A percentile compares a stretch with the other conserved stretches of the same genome.
Conservation (phyloP, 1,284 basidiomycete species). For the Cryptococcus jaspeensis region DNA sequence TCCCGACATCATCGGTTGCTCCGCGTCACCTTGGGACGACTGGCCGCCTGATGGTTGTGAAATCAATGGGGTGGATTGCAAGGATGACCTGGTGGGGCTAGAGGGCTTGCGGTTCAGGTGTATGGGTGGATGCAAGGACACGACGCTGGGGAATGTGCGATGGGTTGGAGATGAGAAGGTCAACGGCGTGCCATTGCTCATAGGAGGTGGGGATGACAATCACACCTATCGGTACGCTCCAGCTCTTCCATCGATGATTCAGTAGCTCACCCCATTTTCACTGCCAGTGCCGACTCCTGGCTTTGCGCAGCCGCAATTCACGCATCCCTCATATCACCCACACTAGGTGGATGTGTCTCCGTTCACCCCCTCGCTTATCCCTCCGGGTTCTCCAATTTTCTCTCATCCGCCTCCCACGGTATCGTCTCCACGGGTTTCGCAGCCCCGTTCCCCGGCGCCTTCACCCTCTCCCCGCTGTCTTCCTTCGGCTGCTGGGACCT, state of each 20-base stretch:
- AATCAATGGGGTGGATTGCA: conserved; percentile 31
- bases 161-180: conserved; percentile 37
- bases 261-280: neutral
- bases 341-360: conserved; percentile 37
- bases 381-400: conserved; percentile 16
- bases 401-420: conserved; percentile 18
- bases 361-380: conserved; percentile 29
- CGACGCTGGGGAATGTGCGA: conserved; percentile 38
- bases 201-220: conserved; percentile 38
- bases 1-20: conserved; percentile 32
- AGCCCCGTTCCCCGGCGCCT: conserved; percentile 38
- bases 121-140: conserved; percentile 40
- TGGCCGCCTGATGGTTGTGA: conserved; percentile 48
- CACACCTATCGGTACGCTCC: conserved; percentile 36
- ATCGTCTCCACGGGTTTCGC: conserved; percentile 29
- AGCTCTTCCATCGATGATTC: neutral
- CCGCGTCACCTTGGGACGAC: conserved; percentile 30
- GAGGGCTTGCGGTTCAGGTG: conserved; percentile 29
- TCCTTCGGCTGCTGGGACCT: conserved; percentile 32
- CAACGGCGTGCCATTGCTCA: conserved; percentile 33
- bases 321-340: conserved; percentile 26
- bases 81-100: conserved; percentile 13
- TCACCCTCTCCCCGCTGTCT: conserved; percentile 13
- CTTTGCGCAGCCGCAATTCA: conserved; percentile 44
- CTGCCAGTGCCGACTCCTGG: conserved; percentile 46